Evolutionary conservation across 345 rosid genomes (phyloP).

Genomic region (Physaria fendleri): DNA sequence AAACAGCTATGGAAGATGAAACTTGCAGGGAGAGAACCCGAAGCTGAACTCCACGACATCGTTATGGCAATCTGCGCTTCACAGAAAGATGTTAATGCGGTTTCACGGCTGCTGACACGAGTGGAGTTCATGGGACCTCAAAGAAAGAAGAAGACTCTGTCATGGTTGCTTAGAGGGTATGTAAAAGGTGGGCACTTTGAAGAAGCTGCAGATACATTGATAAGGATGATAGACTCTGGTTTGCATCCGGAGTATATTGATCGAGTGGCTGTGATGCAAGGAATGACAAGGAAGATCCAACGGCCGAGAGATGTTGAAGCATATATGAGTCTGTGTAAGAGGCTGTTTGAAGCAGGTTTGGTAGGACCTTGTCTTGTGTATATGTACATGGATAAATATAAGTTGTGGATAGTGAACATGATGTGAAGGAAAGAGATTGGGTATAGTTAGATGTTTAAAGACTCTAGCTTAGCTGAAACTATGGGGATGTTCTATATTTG

Average conservation of each 20-base stretch:
- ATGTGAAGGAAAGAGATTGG: conserved; percentile 29
- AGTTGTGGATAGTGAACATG: conserved; percentile 79
- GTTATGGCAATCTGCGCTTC: conserved; percentile 90
- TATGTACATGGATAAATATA: conserved; percentile 59
- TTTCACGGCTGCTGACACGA: conserved; percentile 55
- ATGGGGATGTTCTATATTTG: conserved; percentile 1
- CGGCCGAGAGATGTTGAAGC: conserved; percentile 46
- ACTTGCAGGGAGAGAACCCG: conserved; percentile 76
- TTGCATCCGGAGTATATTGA: conserved; percentile 74
- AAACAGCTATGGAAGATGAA: conserved; percentile 91
- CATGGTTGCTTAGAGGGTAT: conserved; percentile 86
- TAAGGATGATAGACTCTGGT: conserved; percentile 69
- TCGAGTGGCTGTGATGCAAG: conserved; percentile 86
- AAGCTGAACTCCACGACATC: conserved; percentile 65
- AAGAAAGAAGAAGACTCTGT: conserved; percentile 56
- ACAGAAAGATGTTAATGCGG: conserved; percentile 49
- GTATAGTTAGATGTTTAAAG: background rate
- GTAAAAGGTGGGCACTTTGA: conserved; percentile 76
- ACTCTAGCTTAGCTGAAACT: conserved; percentile 7
- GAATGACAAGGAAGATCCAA: conserved; percentile 65
- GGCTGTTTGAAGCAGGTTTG: conserved; percentile 52
- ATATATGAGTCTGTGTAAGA: conserved; percentile 65
- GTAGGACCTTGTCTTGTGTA: conserved; percentile 77
- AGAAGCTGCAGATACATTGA: conserved; percentile 64
- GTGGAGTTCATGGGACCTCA: conserved; percentile 41